phyloP scores from a whole-genome alignment of 257 asterid genomes.

The Thymus quinquecostatus region DNA sequence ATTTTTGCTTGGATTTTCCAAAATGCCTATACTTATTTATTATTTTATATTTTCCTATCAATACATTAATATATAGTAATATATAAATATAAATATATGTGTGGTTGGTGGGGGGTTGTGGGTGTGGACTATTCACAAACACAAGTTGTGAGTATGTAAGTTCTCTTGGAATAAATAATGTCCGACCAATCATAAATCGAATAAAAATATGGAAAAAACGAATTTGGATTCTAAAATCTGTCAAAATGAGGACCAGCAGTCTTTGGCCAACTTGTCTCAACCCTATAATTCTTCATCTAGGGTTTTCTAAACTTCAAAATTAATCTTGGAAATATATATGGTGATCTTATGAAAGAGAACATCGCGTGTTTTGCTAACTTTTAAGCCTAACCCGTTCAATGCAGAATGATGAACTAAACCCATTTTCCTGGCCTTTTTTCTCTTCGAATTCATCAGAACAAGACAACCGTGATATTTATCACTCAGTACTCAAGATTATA shows the following conservation, averaged over 20 bases:
- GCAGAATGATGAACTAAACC: too few species aligned
- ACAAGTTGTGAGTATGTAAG: constrained; percentile 13
- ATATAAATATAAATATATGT: not conserved
- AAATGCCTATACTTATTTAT: not conserved
- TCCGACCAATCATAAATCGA: constrained; percentile 4
- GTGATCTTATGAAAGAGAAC: too few species aligned
- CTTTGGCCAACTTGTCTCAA: not conserved
- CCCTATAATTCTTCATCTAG: not conserved
- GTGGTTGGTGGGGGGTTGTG: not conserved
- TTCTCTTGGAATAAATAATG: constrained; percentile 7
- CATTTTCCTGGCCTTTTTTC: too few species aligned
- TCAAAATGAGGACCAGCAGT: constrained; percentile 10
- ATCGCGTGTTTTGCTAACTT: too few species aligned
- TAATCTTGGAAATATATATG: too few species aligned
- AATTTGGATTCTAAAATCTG: not conserved
- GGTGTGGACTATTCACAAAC: constrained; percentile 3
- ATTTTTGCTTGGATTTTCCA: not conserved
- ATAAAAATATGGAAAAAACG: constrained; percentile 23
- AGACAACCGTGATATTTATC: too few species aligned
- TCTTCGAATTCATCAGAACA: too few species aligned
- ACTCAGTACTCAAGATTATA: too few species aligned
- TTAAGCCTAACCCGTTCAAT: too few species aligned
- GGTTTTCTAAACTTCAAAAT: too few species aligned
- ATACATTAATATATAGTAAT: too few species aligned
- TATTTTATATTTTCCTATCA: not conserved